Evolutionary conservation across 306 rosid genomes (phyloP).

Genomic region (Citrullus amarus): DNA sequence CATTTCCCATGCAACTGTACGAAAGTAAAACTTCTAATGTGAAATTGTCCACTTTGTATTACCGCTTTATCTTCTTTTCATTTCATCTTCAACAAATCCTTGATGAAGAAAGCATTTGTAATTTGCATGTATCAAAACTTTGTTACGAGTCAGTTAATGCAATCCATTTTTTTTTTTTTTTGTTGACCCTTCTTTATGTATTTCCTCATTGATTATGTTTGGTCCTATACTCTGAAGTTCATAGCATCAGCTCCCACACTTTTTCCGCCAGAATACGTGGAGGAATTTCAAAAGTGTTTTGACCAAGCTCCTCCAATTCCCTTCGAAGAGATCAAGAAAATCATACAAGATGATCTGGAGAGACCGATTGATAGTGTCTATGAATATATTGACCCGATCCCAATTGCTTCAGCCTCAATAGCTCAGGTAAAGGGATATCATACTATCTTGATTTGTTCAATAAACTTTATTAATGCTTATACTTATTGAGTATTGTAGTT

Average conservation of each 20-base stretch:
- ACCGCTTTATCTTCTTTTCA: neutral
- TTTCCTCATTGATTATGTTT: conserved; percentile 17
- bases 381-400: conserved; percentile 73
- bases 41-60: neutral
- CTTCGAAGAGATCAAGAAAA: conserved; percentile 55
- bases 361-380: conserved; percentile 76
- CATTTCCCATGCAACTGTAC: neutral
- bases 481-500: conserved; percentile 16
- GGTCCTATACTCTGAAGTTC: conserved; percentile 41
- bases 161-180: neutral
- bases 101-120: neutral
- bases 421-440: conserved; percentile 51
- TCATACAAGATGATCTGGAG: conserved; percentile 63
- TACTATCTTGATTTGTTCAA: conserved; percentile 5
- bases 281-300: conserved; percentile 91
- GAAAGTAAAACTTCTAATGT: neutral
- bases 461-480: neutral
- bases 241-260: conserved; percentile 90
- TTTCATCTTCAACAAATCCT: neutral
- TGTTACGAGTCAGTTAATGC: neutral
- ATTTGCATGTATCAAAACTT: neutral
- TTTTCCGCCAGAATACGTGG: conserved; percentile 87
- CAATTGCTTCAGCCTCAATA: conserved; percentile 91
- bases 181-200: conserved; percentile 3
- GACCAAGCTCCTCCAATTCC: conserved; percentile 88